Conservation (phyloP, 345 rosid species). For the Pistacia vera region DNA sequence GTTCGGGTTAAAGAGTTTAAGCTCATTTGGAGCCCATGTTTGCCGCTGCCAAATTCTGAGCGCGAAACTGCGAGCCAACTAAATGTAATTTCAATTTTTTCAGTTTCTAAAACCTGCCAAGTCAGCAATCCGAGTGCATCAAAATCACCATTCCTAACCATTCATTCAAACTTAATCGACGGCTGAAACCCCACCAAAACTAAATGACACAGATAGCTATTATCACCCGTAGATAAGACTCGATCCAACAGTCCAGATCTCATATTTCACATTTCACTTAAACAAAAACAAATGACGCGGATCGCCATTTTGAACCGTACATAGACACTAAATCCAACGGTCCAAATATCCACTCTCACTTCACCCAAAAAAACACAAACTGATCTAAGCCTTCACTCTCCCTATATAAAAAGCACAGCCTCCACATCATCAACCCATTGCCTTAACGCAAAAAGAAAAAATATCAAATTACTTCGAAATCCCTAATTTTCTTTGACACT, state of each 20-base stretch:
- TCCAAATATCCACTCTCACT: neutral
- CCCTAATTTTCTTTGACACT: neutral
- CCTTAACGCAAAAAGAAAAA: too few species aligned
- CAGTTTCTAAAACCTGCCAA: neutral
- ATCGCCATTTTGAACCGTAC: conserved; percentile 13
- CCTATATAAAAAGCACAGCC: neutral
- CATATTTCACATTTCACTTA: too few species aligned
- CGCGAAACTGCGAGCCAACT: too few species aligned
- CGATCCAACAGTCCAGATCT: neutral
- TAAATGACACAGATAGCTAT: neutral
- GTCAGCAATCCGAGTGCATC: neutral
- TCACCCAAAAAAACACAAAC: neutral
- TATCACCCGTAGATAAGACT: neutral
- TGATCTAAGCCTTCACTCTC: neutral
- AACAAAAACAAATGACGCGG: conserved; percentile 8
- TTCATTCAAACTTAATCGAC: neutral
- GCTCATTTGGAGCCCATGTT: too few species aligned
- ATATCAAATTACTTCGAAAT: neutral
- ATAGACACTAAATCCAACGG: conserved; percentile 19
- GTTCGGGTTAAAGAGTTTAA: too few species aligned
- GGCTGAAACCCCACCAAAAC: neutral
- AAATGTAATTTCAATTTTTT: too few species aligned
- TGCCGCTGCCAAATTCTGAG: too few species aligned
- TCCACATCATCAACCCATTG: too few species aligned
- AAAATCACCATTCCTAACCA: neutral